Conservation (phyloP, 768 basidiomycete species). For the Cantharellus anzutake region DNA sequence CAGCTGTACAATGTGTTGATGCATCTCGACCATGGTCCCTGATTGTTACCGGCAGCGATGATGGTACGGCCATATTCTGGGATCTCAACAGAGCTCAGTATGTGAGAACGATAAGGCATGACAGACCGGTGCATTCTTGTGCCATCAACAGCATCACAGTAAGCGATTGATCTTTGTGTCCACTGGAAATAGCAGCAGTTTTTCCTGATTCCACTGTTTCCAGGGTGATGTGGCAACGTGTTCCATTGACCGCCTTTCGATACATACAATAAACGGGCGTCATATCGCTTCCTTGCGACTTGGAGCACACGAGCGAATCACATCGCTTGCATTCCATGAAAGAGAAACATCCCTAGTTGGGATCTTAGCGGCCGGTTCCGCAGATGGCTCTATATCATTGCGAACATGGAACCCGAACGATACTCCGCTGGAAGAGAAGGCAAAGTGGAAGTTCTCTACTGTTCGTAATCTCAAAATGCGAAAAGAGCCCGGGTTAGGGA, state of each 20-base stretch:
- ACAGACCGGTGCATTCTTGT: constrained; percentile 38
- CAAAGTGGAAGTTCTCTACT: constrained; percentile 48
- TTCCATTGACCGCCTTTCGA: constrained; percentile 44
- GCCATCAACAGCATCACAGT: constrained; percentile 80
- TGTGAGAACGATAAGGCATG: constrained; percentile 62
- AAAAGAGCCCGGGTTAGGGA: constrained; percentile 21
- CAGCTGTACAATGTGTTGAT: constrained; percentile 43
- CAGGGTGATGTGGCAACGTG: constrained; percentile 83
- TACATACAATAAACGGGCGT: constrained; percentile 77
- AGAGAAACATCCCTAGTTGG: constrained; percentile 67
- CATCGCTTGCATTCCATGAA: constrained; percentile 71
- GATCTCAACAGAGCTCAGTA: constrained; percentile 74
- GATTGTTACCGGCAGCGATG: constrained; percentile 64
- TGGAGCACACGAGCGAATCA: constrained; percentile 29
- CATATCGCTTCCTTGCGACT: constrained; percentile 56
- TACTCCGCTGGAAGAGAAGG: constrained; percentile 30
- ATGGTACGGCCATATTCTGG: constrained; percentile 79
- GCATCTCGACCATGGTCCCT: constrained; percentile 71
- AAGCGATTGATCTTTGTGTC: constrained; percentile 14
- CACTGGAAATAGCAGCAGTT: not conserved
- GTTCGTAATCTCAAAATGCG: constrained; percentile 47
- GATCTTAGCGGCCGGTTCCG: constrained; percentile 60
- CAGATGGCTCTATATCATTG: constrained; percentile 60
- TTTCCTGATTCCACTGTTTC: not conserved
- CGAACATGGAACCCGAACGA: constrained; percentile 70